A percentile compares a stretch with the other conserved stretches of the same genome.
These are phyloP conservation scores for Carex cristatella DNA, from an alignment of 176 grass and related monocot genomes.

Conservation along the genomic window DNA sequence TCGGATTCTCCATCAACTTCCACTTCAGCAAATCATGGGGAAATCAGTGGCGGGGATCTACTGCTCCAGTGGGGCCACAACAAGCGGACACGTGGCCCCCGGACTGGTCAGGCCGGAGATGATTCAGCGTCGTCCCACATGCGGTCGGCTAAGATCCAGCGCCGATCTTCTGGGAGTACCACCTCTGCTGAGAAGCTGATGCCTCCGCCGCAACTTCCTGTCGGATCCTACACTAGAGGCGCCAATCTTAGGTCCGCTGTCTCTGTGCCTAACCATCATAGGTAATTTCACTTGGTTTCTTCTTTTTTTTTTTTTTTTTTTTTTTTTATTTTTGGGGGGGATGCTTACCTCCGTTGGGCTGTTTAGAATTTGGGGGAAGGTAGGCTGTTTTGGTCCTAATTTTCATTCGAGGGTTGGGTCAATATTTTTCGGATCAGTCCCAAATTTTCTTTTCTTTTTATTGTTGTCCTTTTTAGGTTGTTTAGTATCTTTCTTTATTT, in stretches of 20 bases:
- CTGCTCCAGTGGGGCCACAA: slow-evolving; percentile 72
- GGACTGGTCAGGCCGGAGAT: slow-evolving; percentile 27
- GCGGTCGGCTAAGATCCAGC: slow-evolving; percentile 38
- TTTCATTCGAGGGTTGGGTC: neutral
- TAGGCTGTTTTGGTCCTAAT: neutral
- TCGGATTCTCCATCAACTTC: slow-evolving; percentile 7
- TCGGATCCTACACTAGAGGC: slow-evolving; percentile 30
- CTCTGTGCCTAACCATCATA: slow-evolving; percentile 9
- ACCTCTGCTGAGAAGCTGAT: slow-evolving; percentile 51
- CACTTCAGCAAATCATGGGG: slow-evolving; percentile 8
- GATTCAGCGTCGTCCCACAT: slow-evolving; percentile 23
- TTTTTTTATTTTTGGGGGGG: neutral
- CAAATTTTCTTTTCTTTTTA: neutral
- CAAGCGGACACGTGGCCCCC: slow-evolving; percentile 58
- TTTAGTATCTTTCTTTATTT: neutral
- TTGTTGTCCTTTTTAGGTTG: neutral
- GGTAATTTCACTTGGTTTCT: neutral
- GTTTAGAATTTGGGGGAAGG: slow-evolving; percentile 7
- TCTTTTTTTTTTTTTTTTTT: neutral
- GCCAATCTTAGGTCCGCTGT: slow-evolving; percentile 28
- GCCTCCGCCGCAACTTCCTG: slow-evolving; percentile 32
- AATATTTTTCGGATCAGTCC: neutral
- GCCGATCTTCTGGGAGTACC: slow-evolving; percentile 29
- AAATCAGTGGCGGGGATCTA: slow-evolving; percentile 30
- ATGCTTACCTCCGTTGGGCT: neutral